Evolutionary conservation across 345 rosid genomes (phyloP).

Genomic region (Populus davidiana): DNA sequence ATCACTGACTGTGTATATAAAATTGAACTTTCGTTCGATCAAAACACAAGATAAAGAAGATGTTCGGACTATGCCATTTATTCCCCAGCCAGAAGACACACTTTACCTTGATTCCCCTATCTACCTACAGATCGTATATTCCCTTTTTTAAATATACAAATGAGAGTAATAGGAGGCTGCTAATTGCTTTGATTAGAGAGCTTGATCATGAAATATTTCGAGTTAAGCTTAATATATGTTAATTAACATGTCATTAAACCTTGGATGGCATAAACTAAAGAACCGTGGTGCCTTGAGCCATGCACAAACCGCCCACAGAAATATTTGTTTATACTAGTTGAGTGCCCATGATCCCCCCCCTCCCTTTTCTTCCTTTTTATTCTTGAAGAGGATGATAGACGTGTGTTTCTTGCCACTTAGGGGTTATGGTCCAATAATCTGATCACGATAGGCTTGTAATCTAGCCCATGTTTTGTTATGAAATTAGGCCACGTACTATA

Average conservation of each 20-base stretch:
- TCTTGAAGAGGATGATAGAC: background rate
- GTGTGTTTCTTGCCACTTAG: background rate
- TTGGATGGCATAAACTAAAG: slow-evolving; percentile 1
- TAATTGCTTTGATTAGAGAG: background rate
- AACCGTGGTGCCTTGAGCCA: slow-evolving; percentile 12
- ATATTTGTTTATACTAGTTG: slow-evolving; percentile 11
- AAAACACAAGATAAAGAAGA: background rate
- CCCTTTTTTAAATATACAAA: background rate
- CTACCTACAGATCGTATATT: slow-evolving; percentile 10
- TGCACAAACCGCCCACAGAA: slow-evolving; percentile 10
- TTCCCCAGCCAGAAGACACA: slow-evolving; percentile 5
- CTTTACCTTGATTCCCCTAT: slow-evolving; percentile 21
- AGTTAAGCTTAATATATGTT: background rate
- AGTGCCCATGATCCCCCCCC: slow-evolving; percentile 7
- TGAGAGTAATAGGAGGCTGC: background rate
- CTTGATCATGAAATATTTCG: background rate
- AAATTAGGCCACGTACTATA: background rate
- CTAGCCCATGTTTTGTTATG: background rate
- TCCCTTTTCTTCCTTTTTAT: background rate
- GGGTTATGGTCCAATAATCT: background rate
- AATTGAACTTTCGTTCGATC: background rate
- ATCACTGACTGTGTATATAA: background rate
- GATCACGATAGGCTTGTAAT: background rate
- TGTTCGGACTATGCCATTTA: slow-evolving; percentile 21
- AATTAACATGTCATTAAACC: background rate